These are phyloP conservation scores for Murraya paniculata DNA, from an alignment of 345 rosid genomes.

Conservation along the genomic window DNA sequence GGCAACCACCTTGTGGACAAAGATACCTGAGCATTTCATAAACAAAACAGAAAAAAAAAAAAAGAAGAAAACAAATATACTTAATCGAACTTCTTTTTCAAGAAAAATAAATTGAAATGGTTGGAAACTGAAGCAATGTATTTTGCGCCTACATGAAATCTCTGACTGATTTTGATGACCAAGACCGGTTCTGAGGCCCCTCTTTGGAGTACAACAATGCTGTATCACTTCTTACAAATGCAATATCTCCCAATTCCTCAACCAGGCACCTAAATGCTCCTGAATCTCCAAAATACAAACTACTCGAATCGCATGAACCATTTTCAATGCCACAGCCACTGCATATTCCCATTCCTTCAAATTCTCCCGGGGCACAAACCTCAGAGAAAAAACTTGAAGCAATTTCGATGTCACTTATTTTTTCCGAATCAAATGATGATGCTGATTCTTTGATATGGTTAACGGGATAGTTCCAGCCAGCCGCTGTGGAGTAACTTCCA, in stretches of 20 bases:
- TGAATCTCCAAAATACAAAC: constrained; percentile 19
- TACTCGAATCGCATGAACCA: constrained; percentile 18
- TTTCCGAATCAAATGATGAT: neutral
- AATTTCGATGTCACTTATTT: neutral
- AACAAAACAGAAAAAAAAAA: neutral
- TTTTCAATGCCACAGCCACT: constrained; percentile 25
- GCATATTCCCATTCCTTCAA: constrained; percentile 20
- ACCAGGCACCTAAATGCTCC: constrained; percentile 42
- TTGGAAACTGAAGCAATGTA: neutral
- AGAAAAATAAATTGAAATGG: neutral
- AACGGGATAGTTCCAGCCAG: constrained; percentile 41
- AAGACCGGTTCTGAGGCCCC: constrained; percentile 32
- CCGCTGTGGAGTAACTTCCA: constrained; percentile 30
- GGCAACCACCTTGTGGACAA: constrained; percentile 39
- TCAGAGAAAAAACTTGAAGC: constrained; percentile 26
- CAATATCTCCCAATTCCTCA: constrained; percentile 38
- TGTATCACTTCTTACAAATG: constrained; percentile 38
- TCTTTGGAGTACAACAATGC: constrained; percentile 30
- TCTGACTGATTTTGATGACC: constrained; percentile 35
- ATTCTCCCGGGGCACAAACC: constrained; percentile 37
- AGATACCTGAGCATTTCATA: constrained; percentile 31
- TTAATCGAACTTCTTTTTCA: neutral
- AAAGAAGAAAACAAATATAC: neutral
- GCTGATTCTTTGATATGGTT: constrained; percentile 19
- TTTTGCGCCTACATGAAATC: constrained; percentile 32